Conservation (phyloP, 225 moss, liverwort and hornwort species). For the Rhytidiadelphus loreus region DNA sequence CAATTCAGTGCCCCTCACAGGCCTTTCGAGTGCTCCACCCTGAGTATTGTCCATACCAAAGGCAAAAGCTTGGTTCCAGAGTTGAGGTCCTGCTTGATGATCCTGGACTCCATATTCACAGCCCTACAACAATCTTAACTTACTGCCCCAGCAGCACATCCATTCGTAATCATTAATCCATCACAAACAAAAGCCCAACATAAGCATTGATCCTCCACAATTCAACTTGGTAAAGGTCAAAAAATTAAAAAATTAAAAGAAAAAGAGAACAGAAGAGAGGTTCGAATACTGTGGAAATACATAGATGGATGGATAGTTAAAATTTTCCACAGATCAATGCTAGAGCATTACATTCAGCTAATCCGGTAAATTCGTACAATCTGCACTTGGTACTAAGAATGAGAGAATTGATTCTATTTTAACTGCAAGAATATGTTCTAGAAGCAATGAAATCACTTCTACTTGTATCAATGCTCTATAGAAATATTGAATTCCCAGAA, state of each 20-base stretch:
- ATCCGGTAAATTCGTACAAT: background rate
- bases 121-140: conserved; percentile 37
- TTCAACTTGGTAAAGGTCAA: background rate
- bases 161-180: background rate
- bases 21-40: conserved; percentile 25
- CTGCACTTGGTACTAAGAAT: background rate
- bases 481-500: background rate
- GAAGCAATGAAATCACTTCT: no score
- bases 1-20: conserved; percentile 34
- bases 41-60: conserved; percentile 26
- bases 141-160: conserved; percentile 18
- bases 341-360: background rate
- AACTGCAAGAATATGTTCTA: background rate
- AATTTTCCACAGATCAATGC: background rate
- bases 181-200: background rate
- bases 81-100: conserved; percentile 29
- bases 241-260: no score
- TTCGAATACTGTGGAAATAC: background rate
- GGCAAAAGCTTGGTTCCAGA: conserved; percentile 70
- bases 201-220: background rate
- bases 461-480: background rate
- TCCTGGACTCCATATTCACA: conserved; percentile 27
- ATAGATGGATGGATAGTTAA: background rate
- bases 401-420: background rate
- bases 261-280: background rate